These are phyloP conservation scores for Baudoinia panamericana DNA, from an alignment of 495 filamentous ascomycete genomes.

Conservation along the genomic window DNA sequence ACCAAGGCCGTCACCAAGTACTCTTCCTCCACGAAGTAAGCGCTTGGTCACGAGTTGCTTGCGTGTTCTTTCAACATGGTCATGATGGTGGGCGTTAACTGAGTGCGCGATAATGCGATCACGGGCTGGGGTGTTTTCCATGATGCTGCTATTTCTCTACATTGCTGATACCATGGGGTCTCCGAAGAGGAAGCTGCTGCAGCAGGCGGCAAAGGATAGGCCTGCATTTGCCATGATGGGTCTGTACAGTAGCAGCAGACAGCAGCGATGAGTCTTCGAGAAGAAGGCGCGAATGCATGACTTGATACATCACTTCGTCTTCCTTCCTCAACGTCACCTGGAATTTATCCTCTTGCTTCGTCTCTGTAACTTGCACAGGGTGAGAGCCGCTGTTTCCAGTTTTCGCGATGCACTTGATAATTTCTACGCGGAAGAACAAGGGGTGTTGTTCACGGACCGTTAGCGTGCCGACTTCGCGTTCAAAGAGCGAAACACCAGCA, in stretches of 20 bases:
- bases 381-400: too few relatives aligned
- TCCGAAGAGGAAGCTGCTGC: conserved; percentile 4
- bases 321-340: too few relatives aligned
- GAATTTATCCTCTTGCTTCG: too few relatives aligned
- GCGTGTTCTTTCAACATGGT: conserved; percentile 13
- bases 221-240: background rate
- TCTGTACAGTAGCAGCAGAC: conserved; percentile 18
- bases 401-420: too few relatives aligned
- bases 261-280: conserved; percentile 10
- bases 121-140: conserved; percentile 28
- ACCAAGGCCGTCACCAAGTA: conserved; percentile 99
- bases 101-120: conserved; percentile 28
- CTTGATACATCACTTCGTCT: too few relatives aligned
- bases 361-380: too few relatives aligned
- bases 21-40: conserved; percentile 97
- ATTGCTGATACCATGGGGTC: conserved; percentile 12
- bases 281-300: conserved; percentile 21
- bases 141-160: conserved; percentile 8
- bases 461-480: conserved; percentile 11
- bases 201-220: conserved; percentile 3
- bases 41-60: conserved; percentile 9
- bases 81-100: conserved; percentile 24
- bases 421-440: too few relatives aligned
- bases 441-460: too few relatives aligned
- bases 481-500: background rate